Evolutionary conservation across 2,329 filamentous ascomycete species (phyloP).

Genomic region (Scedosporium minutisporum): DNA sequence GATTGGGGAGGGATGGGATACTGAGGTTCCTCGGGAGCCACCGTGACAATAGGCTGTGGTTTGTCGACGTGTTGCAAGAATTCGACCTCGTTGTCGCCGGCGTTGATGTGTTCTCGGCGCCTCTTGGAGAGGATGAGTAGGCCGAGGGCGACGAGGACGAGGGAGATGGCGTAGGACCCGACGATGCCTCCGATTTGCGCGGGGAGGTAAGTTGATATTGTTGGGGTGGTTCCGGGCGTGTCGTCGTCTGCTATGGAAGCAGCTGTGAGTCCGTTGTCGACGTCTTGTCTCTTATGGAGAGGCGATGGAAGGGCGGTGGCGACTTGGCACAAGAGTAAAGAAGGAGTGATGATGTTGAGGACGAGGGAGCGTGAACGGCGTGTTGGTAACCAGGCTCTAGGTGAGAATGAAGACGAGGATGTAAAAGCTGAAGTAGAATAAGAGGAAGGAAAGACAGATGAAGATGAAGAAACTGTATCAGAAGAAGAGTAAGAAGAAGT

Average conservation of each 20-base stretch:
- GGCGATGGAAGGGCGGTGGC: slow-evolving; percentile 20
- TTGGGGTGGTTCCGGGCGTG: slow-evolving; percentile 15
- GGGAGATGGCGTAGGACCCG: slow-evolving; percentile 69
- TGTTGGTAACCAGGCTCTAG: neutral
- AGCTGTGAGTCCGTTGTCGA: slow-evolving; percentile 24
- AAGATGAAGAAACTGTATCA: slow-evolving; percentile 10
- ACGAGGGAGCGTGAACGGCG: slow-evolving; percentile 11
- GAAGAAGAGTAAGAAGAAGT: slow-evolving; percentile 4
- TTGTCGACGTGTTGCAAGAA: slow-evolving; percentile 19
- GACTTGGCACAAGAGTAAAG: slow-evolving; percentile 16
- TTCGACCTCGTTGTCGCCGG: slow-evolving; percentile 43
- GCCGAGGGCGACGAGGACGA: slow-evolving; percentile 61
- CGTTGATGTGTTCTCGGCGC: slow-evolving; percentile 40
- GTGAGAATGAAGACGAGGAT: slow-evolving; percentile 1
- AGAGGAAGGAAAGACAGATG: slow-evolving; percentile 11
- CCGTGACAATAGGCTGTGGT: neutral
- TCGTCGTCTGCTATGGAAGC: slow-evolving; percentile 4
- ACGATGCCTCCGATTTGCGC: slow-evolving; percentile 77
- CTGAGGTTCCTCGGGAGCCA: neutral
- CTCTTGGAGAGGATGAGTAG: slow-evolving; percentile 51
- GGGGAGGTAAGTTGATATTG: slow-evolving; percentile 54
- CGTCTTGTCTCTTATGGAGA: slow-evolving; percentile 11
- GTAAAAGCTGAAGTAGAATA: slow-evolving; percentile 17
- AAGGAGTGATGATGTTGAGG: slow-evolving; percentile 10
- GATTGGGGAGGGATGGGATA: slow-evolving; percentile 7